Base-by-base conservation (phyloP, 176 grass and related monocot genomes). In the Oryza glumipatula region DNA sequence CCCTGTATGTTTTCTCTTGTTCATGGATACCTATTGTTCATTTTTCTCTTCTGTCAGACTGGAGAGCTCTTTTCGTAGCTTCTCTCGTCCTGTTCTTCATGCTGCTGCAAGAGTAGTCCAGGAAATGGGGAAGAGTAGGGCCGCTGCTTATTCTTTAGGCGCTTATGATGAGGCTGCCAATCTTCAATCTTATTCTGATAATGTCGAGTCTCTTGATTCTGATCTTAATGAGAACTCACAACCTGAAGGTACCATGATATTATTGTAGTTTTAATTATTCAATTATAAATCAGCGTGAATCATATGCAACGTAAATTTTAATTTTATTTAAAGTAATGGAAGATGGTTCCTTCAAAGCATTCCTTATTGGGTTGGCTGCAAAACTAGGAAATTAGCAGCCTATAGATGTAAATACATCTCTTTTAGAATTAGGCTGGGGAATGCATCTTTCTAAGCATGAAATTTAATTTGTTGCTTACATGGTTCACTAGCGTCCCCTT, bases 51-150 rank as follows among this genome's bases (percentile, higher is more conserved):
- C 36, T 85, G 9, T 82, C 78, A 98, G 95, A 76, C 83, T 99
- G 75, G 96, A 99, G 79, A 96, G 93, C 83, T 99, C 96, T 85
- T 99, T 99, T 83, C 89, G 96, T 78, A 96, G 89, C 90, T 99
- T 92, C 83, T 96, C 96, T 83, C 93, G 96, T 41, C 96, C 96
- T 51, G 93, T 94, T 74, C 89, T 99, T 87, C 93, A 99, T 88
- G 89, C 96, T 81, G 93, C 96, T 45, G 93, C 96, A 76, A 96
- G 96, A 88, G 93, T 99, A 68, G 96, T 99, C 80, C 96, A 96
- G 80, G 96, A 99, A 90, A 99, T 99, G 96, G 96, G 96, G 32
- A 99, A 94, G 88, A 99, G 96, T 90, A 96, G 94, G 79, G 96
- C 96, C 51, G 96, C 93, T 61, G 93, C 96, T 76, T 95, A 91